Conservation (phyloP, 306 rosid genomes). For the Cicer cuneatum region DNA sequence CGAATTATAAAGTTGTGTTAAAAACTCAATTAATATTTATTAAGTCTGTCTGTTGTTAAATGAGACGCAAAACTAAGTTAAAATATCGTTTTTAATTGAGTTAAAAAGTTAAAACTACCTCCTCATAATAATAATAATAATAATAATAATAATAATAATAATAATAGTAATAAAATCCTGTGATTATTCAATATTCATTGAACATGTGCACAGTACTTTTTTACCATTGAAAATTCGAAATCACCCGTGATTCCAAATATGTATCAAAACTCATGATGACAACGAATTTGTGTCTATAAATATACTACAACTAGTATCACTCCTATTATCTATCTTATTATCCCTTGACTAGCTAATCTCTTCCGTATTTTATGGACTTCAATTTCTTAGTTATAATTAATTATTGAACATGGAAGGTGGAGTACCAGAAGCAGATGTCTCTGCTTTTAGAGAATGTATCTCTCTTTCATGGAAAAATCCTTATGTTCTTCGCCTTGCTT, state of each 20-base stretch:
- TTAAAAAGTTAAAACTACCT: no score
- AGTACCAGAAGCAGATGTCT: slow-evolving; percentile 50
- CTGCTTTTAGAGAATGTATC: slow-evolving; percentile 58
- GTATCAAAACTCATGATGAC: slow-evolving; percentile 27
- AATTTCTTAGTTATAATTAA: background rate
- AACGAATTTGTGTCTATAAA: slow-evolving; percentile 41
- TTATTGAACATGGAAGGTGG: slow-evolving; percentile 53
- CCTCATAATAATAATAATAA: no score
- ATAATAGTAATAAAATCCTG: background rate
- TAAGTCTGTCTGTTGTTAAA: no score
- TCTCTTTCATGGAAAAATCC: slow-evolving; percentile 56
- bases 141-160: background rate
- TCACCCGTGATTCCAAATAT: slow-evolving; percentile 4
- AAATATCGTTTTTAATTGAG: no score
- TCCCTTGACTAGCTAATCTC: slow-evolving; percentile 6
- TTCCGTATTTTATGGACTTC: background rate
- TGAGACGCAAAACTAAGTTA: no score
- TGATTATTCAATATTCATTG: slow-evolving; percentile 2
- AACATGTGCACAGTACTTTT: background rate
- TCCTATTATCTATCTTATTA: slow-evolving; percentile 18
- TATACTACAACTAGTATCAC: slow-evolving; percentile 33
- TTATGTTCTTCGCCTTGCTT: slow-evolving; percentile 57
- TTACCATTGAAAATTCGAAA: slow-evolving; percentile 30
- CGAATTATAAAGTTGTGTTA: no score
- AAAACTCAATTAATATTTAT: no score